Conservation (phyloP, 2,329 filamentous ascomycete genomes). For the Aspergillus hiratsukae region DNA sequence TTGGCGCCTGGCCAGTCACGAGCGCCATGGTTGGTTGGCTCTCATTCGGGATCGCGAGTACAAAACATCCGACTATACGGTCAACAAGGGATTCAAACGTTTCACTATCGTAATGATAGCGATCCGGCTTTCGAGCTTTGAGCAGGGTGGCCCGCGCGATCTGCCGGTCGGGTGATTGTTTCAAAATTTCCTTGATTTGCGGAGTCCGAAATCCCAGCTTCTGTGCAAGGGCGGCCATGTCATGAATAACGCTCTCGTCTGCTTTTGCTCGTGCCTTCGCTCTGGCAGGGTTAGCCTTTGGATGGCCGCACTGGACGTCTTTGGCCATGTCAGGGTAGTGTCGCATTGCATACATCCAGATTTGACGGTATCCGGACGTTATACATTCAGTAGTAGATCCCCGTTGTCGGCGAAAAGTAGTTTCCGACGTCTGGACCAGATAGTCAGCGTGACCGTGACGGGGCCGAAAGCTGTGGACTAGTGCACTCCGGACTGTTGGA, state of each 20-base stretch:
- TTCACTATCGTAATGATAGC: conserved; percentile 16
- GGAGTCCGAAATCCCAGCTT: conserved; percentile 17
- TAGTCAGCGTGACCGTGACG: no score
- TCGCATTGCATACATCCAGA: conserved; percentile 26
- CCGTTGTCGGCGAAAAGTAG: no score
- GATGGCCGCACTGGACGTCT: neutral
- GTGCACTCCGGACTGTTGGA: no score
- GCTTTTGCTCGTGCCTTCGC: conserved; percentile 4
- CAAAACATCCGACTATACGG: conserved; percentile 14
- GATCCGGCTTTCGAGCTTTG: conserved; percentile 15
- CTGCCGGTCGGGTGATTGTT: conserved; percentile 16
- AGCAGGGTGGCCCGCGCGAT: conserved; percentile 17
- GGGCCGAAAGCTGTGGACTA: no score
- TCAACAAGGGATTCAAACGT: conserved; percentile 15
- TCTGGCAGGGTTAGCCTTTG: conserved; percentile 5
- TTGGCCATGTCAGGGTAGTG: conserved; percentile 16
- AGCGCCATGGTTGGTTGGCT: no score
- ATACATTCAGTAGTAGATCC: no score
- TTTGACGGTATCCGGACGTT: conserved; percentile 18
- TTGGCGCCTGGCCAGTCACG: no score
- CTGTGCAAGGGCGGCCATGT: conserved; percentile 17
- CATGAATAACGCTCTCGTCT: conserved; percentile 14
- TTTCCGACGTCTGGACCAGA: no score
- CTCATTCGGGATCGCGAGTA: conserved; percentile 9
- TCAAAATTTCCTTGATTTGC: conserved; percentile 8